Evolutionary conservation across 306 rosid genomes (phyloP).

Genomic region (Trichosanthes cucumerina): DNA sequence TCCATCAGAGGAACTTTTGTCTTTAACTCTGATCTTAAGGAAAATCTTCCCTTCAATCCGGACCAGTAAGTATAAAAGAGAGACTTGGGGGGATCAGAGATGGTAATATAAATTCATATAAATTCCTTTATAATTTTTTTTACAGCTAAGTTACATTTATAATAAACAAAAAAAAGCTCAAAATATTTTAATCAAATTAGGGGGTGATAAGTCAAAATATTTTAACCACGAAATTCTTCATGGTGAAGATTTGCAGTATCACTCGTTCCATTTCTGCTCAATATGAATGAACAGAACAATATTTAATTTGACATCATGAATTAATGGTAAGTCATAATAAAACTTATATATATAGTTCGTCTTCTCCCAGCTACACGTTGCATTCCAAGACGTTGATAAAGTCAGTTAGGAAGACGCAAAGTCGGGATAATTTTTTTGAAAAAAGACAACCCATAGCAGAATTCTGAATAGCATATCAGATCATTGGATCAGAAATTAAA

Average conservation of each 20-base stretch:
- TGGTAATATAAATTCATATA: neutral
- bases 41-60: neutral
- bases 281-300: neutral
- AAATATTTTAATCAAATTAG: neutral
- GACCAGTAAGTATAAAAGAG: neutral
- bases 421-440: neutral
- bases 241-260: neutral
- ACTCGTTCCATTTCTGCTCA: neutral
- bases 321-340: neutral
- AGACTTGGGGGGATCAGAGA: neutral
- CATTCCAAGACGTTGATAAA: neutral
- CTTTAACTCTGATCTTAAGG: neutral
- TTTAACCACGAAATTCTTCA: neutral
- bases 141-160: neutral
- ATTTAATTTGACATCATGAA: neutral
- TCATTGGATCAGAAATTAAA: neutral
- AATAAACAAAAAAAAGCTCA: neutral
- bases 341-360: neutral
- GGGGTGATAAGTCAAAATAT: neutral
- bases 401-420: neutral
- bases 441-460: neutral
- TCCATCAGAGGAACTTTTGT: neutral
- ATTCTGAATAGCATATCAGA: neutral
- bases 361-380: neutral
- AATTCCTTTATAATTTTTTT: neutral